Percentiles rank a stretch among this genome's conserved stretches.
phyloP scores from a whole-genome alignment of 2,329 filamentous ascomycete species.

The Tolypocladium tropicale region DNA sequence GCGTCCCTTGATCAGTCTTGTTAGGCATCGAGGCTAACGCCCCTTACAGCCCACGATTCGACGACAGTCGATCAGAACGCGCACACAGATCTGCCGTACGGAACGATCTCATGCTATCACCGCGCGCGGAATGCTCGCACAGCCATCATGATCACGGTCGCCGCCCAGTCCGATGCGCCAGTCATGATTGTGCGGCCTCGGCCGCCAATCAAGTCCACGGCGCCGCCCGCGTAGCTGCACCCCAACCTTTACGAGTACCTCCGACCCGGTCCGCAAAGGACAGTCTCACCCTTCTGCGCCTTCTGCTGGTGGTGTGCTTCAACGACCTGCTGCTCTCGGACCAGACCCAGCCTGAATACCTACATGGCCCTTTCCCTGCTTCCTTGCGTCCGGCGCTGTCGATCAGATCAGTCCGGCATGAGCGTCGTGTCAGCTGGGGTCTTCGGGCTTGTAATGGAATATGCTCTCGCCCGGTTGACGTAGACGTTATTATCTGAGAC shows the following conservation, averaged over 20 bases:
- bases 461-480: not conserved
- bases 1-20: slow-evolving; percentile 3
- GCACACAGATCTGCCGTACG: not conserved
- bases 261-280: not conserved
- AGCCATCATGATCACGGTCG: not conserved
- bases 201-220: not conserved
- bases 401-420: not conserved
- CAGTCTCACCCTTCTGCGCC: not conserved
- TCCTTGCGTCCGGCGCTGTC: not conserved
- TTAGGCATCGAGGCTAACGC: not conserved
- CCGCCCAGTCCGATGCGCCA: not conserved
- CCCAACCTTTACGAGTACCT: not conserved
- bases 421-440: not conserved
- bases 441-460: no score
- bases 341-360: not conserved
- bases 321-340: not conserved
- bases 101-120: no score
- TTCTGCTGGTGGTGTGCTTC: not conserved
- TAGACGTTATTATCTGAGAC: not conserved
- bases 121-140: not conserved
- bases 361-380: not conserved
- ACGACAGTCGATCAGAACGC: not conserved
- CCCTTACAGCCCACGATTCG: not conserved
- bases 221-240: not conserved
- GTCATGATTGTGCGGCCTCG: not conserved